Conservation (phyloP, 352 stramenopile species). For the Pythium utonaiense region DNA sequence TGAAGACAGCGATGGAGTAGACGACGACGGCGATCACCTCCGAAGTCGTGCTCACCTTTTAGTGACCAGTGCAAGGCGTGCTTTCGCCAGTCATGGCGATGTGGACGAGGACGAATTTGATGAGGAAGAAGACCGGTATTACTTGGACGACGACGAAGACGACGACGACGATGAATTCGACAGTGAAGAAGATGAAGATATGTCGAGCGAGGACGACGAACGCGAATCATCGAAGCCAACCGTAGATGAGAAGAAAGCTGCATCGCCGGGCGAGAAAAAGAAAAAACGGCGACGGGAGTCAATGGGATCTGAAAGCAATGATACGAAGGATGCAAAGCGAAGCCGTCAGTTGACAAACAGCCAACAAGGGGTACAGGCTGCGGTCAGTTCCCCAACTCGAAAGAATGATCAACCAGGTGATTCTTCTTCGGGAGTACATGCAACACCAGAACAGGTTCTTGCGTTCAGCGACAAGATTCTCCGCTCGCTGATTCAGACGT, state of each 20-base stretch:
- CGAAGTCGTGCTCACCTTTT: not conserved
- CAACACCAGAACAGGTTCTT: conserved; percentile 38
- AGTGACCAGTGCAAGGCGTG: conserved; percentile 31
- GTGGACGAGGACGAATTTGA: conserved; percentile 48
- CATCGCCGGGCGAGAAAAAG: conserved; percentile 4
- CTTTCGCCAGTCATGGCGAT: conserved; percentile 47
- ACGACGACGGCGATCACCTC: conserved; percentile 24
- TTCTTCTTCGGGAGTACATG: conserved; percentile 1
- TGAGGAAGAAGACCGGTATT: conserved; percentile 47
- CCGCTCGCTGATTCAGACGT: conserved; percentile 41
- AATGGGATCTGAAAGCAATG: conserved; percentile 30
- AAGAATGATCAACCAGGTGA: not conserved
- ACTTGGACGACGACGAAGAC: conserved; percentile 55
- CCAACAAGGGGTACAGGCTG: not conserved
- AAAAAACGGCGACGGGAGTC: conserved; percentile 34
- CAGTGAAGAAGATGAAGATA: conserved; percentile 26
- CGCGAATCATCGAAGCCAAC: not conserved
- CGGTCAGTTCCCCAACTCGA: not conserved
- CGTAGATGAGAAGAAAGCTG: not conserved
- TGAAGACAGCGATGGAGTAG: conserved; percentile 53
- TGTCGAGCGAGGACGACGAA: conserved; percentile 13
- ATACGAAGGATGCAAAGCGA: conserved; percentile 1
- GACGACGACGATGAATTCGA: conserved; percentile 29
- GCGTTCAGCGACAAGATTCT: conserved; percentile 46
- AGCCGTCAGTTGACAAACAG: not conserved